Base-by-base conservation (phyloP, 192 early-diverging fungal species). In the Coemansia sp. region DNA sequence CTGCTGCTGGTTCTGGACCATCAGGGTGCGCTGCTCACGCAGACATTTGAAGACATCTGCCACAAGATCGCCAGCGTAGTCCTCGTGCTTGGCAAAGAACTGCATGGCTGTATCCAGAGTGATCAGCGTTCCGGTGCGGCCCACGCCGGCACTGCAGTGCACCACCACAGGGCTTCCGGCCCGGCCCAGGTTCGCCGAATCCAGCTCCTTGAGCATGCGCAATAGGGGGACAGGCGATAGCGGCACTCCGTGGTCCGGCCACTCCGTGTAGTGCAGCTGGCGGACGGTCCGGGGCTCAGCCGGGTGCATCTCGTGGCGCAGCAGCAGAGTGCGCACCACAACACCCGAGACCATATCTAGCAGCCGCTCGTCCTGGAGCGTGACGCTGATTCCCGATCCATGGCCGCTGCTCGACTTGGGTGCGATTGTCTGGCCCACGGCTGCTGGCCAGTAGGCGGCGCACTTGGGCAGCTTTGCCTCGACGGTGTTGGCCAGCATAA, bases 231-330 rank as follows among this genome's bases (percentile, higher is more conserved):
- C 64, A 18, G 89, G 79, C 26, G 80, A 71, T 3, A 55, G 61
- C 7, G 90, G 91, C 18, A 84, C 88, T 33, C 91, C 84, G 64
- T 95, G 91, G 70, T 96, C 95, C 7, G 92, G 90, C 93, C 93
- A 95, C 30, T 82, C 91, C 5, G 84, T 70, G 69, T 87, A 94
- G 49, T 92, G 88, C 12, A 94, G 59, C 59, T 93, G 87, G 48
- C 77, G 81, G n/a, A 95, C 76, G 3, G 57, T 70, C 52, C 75
- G 72, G 16, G 35, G 9, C 37, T 68, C 71, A 0, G 59, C 70
- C n/a, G 72, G 42, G 16, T 51, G 61, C 9, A 13, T 23, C 7
- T 48, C 34, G 21, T 85, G 63, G 46, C 21, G 57, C 34, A 83
- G 40, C 16, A 46, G 8, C 2, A 76, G 20, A 28, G 67, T 66